Evolutionary conservation across 768 basidiomycete species (phyloP).

Genomic region (Leccinum obscurum): DNA sequence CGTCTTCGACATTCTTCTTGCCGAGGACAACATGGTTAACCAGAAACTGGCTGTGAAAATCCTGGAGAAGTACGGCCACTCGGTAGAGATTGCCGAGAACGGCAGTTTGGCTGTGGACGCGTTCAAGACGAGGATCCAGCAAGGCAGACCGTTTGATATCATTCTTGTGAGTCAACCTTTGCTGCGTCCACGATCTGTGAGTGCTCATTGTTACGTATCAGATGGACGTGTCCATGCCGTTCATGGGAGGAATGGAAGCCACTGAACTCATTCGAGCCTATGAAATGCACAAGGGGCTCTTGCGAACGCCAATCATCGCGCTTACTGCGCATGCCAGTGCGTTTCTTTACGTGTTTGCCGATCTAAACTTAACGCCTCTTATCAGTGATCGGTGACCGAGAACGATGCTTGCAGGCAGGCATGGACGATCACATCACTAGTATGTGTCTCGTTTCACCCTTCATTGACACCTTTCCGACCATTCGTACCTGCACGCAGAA

Average conservation of each 20-base stretch:
- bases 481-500: conserved; percentile 44
- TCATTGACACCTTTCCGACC: conserved; percentile 1
- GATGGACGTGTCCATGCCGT: conserved; percentile 99
- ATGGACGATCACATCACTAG: conserved; percentile 86
- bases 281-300: conserved; percentile 69
- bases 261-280: conserved; percentile 88
- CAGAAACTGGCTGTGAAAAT: conserved; percentile 97
- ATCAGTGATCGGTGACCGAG: conserved; percentile 85
- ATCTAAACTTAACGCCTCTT: conserved; percentile 10
- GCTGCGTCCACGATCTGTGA: not conserved
- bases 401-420: conserved; percentile 73
- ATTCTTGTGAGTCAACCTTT: conserved; percentile 65
- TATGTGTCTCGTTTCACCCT: conserved; percentile 37
- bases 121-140: conserved; percentile 75
- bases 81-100: conserved; percentile 97
- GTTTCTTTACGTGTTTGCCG: conserved; percentile 34
- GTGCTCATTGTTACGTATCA: conserved; percentile 32
- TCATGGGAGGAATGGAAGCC: conserved; percentile 99
- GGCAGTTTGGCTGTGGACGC: conserved; percentile 91
- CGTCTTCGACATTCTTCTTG: conserved; percentile 89
- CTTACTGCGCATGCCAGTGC: conserved; percentile 95
- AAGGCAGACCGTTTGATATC: conserved; percentile 81
- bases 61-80: conserved; percentile 92
- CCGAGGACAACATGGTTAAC: conserved; percentile 95
- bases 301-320: conserved; percentile 89